These are phyloP conservation scores for Periconia digitata DNA, from an alignment of 2,329 filamentous ascomycete genomes.

Conservation along the genomic window DNA sequence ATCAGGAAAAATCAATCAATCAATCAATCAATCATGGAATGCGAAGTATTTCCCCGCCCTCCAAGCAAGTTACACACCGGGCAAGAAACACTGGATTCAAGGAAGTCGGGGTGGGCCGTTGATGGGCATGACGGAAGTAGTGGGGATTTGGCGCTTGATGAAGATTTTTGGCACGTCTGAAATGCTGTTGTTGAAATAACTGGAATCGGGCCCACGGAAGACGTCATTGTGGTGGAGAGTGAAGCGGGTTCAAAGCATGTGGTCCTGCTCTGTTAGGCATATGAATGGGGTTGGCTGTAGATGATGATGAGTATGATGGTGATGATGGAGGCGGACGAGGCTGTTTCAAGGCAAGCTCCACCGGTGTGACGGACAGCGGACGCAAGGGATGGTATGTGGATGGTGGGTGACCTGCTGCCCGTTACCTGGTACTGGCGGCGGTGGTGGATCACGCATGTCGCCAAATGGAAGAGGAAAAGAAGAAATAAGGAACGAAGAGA, in stretches of 20 bases:
- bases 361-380: not conserved
- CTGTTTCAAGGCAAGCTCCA: not conserved
- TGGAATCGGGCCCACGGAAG: not conserved
- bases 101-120: not conserved
- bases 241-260: too few species aligned
- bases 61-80: not conserved
- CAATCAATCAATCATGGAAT: not conserved
- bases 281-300: too few species aligned
- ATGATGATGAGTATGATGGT: not conserved
- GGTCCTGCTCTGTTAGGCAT: too few species aligned
- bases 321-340: not conserved
- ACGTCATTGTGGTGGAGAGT: not conserved
- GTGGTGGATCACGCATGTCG: too few species aligned
- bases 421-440: too few species aligned
- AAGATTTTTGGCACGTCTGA: not conserved
- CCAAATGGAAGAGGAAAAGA: too few species aligned
- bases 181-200: not conserved
- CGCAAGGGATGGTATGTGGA: not conserved
- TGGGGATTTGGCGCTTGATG: not conserved
- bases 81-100: not conserved
- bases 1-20: too few species aligned
- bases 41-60: not conserved
- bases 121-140: not conserved
- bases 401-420: not conserved
- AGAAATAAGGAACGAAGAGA: too few species aligned